Conservation (phyloP, 176 grass and related monocot genomes). For the Areca catechu region DNA sequence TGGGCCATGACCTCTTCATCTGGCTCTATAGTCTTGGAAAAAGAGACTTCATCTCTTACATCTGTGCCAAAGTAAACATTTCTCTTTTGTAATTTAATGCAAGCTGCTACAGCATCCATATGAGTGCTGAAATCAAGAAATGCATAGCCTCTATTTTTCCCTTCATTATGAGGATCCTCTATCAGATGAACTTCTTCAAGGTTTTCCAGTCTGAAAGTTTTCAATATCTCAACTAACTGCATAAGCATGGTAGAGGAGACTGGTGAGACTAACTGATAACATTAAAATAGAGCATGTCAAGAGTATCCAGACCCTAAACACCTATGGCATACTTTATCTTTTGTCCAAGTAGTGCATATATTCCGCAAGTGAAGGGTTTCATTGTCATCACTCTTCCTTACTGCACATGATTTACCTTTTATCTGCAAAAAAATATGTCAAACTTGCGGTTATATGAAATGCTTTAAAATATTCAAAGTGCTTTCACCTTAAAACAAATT, state of each 20-base stretch:
- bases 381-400: conserved; percentile 51
- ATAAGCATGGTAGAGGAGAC: conserved; percentile 6
- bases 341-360: conserved; percentile 53
- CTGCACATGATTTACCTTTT: conserved; percentile 39
- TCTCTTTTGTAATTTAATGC: conserved; percentile 51
- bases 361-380: conserved; percentile 55
- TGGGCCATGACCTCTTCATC: conserved; percentile 56
- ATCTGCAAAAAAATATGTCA: conserved; percentile 26
- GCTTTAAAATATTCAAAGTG: too few relatives aligned
- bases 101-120: conserved; percentile 54
- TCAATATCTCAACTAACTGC: conserved; percentile 55
- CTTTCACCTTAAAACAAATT: too few relatives aligned
- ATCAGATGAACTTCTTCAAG: conserved; percentile 68
- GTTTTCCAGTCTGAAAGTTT: conserved; percentile 52
- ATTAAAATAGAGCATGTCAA: too few relatives aligned
- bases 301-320: too few relatives aligned
- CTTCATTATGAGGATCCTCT: conserved; percentile 53
- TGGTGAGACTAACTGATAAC: too few relatives aligned
- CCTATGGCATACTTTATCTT: conserved; percentile 29
- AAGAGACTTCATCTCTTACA: conserved; percentile 56
- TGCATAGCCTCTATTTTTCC: conserved; percentile 74
- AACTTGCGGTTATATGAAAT: too few relatives aligned
- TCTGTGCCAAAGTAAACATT: conserved; percentile 66
- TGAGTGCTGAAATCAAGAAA: conserved; percentile 65
- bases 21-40: conserved; percentile 56